Percentiles rank a stretch among this genome's conserved stretches.
phyloP scores from a whole-genome alignment of 2,329 filamentous ascomycete genomes.

The Ophioceras dolichostomum region DNA sequence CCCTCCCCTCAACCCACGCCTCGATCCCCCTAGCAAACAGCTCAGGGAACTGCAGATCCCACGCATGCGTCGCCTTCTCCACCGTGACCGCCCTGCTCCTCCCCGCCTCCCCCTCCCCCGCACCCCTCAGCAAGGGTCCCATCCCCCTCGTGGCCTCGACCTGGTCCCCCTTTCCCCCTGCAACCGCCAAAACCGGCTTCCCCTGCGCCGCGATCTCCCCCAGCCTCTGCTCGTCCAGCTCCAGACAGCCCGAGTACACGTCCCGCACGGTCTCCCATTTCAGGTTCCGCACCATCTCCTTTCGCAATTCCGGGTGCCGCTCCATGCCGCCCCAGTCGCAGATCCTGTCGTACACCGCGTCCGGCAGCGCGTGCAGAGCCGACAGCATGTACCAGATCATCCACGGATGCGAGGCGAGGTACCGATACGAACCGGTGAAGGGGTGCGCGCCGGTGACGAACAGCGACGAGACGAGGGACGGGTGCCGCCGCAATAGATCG shows the following conservation, averaged over 20 bases:
- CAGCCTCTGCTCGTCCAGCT: slow-evolving; percentile 14
- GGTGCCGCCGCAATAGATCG: slow-evolving; percentile 18
- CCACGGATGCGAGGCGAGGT: slow-evolving; percentile 1
- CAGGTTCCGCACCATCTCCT: slow-evolving; percentile 13
- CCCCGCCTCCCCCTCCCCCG: not conserved
- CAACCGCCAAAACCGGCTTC: slow-evolving; percentile 16
- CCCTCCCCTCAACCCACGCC: slow-evolving; percentile 17
- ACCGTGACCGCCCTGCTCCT: slow-evolving; percentile 17
- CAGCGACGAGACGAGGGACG: slow-evolving; percentile 19
- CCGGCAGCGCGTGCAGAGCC: not conserved
- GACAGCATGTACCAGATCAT: slow-evolving; percentile 5
- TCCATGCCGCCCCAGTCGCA: not conserved
- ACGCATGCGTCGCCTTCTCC: slow-evolving; percentile 22
- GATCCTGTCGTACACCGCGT: not conserved
- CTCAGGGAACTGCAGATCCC: slow-evolving; percentile 26
- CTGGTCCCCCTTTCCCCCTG: slow-evolving; percentile 20
- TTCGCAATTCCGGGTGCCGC: not conserved
- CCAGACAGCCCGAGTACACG: slow-evolving; percentile 12
- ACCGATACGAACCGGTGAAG: slow-evolving; percentile 3
- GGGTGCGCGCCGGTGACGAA: slow-evolving; percentile 22
- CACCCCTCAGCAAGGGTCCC: slow-evolving; percentile 7
- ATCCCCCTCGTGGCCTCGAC: slow-evolving; percentile 17
- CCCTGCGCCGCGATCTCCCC: slow-evolving; percentile 4
- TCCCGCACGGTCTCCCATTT: slow-evolving; percentile 13
- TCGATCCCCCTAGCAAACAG: slow-evolving; percentile 22